Evolutionary conservation across 2,329 filamentous ascomycete species (phyloP).

Genomic region (Pseudovirgaria hyperparasitica): DNA sequence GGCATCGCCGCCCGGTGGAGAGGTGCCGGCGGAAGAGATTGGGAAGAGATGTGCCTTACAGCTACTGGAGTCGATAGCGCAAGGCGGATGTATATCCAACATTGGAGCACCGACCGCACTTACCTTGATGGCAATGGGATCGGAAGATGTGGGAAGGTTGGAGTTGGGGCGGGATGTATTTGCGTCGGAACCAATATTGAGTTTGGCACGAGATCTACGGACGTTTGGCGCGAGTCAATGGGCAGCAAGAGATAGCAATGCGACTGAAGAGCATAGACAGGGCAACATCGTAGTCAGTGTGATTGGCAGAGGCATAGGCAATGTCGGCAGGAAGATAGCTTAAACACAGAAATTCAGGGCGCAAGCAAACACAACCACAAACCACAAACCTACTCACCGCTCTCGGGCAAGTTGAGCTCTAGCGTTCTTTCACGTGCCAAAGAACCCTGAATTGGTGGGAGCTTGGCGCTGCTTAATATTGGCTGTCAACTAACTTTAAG

Average conservation of each 20-base stretch:
- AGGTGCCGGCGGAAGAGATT: constrained; percentile 78
- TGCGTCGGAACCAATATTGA: constrained; percentile 66
- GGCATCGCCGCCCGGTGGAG: constrained; percentile 59
- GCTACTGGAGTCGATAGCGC: constrained; percentile 67
- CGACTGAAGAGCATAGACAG: constrained; percentile 35
- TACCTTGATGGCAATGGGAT: constrained; percentile 94
- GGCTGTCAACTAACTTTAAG: no score
- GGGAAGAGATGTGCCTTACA: constrained; percentile 82
- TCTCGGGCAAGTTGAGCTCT: background rate
- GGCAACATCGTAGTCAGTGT: constrained; percentile 75
- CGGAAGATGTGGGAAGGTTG: constrained; percentile 83
- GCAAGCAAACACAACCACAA: background rate
- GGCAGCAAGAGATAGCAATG: constrained; percentile 62
- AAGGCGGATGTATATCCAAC: constrained; percentile 68
- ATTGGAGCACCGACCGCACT: constrained; percentile 64
- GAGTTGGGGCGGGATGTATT: constrained; percentile 71
- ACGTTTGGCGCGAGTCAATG: constrained; percentile 85
- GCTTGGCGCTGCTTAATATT: no score
- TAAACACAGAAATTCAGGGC: constrained; percentile 19
- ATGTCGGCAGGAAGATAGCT: constrained; percentile 82
- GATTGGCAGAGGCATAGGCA: constrained; percentile 86
- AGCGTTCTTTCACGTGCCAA: constrained; percentile 2
- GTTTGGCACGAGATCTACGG: constrained; percentile 70
- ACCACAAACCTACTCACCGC: background rate
- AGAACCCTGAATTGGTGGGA: no score